Percentiles rank a stretch among this genome's conserved stretches.
phyloP scores from a whole-genome alignment of 371 early-diverging fungal genomes.

The Zychaea mexicana region DNA sequence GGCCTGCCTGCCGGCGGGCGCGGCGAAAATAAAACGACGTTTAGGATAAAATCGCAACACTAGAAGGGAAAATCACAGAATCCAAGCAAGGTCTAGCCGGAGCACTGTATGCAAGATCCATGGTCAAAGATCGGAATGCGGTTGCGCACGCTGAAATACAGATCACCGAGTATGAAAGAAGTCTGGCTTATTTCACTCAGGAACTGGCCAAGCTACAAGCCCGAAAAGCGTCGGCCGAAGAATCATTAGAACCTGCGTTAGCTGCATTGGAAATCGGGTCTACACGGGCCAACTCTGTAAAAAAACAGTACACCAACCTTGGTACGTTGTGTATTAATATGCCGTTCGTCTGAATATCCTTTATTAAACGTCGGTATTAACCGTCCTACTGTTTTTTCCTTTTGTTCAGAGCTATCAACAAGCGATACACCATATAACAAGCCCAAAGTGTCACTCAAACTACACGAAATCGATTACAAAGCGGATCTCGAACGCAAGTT shows the following conservation, averaged over 20 bases:
- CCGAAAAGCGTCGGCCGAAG: conserved; percentile 13
- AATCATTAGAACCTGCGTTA: neutral
- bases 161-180: conserved; percentile 77
- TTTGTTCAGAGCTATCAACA: conserved; percentile 71
- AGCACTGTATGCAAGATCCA: conserved; percentile 68
- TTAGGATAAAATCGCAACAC: neutral
- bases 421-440: conserved; percentile 78
- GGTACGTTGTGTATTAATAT: conserved; percentile 32
- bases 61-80: conserved; percentile 48
- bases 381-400: too few species aligned
- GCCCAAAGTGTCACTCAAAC: conserved; percentile 84
- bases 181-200: conserved; percentile 78
- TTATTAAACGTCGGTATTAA: neutral
- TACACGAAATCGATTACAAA: conserved; percentile 84
- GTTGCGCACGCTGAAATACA: conserved; percentile 79
- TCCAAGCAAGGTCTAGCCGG: conserved; percentile 71
- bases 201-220: conserved; percentile 68
- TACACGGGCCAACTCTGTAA: conserved; percentile 3
- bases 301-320: conserved; percentile 51
- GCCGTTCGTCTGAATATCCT: neutral
- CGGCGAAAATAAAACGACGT: neutral
- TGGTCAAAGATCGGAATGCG: conserved; percentile 70
- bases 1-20: too few species aligned
- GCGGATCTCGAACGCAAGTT: conserved; percentile 90
- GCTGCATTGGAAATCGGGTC: neutral